phyloP scores from a whole-genome alignment of 805 yeast genomes.

The Ogataea trehaloabstinens region DNA sequence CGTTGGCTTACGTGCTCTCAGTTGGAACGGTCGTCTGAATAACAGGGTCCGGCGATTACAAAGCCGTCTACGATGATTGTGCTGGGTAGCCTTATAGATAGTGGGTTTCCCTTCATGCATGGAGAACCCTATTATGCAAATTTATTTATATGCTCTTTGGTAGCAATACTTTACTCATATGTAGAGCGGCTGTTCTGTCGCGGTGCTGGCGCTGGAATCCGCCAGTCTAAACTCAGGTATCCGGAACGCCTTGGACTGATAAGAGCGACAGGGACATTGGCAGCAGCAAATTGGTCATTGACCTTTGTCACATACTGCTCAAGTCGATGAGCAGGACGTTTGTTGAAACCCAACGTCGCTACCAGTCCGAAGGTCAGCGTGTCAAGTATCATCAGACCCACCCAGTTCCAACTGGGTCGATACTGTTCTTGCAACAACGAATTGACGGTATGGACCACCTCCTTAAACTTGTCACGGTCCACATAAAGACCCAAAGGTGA shows the following conservation, averaged over 20 bases:
- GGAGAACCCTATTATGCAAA: too few relatives aligned
- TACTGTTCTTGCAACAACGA: conserved; percentile 37
- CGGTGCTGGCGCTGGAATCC: conserved; percentile 42
- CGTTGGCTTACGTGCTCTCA: conserved; percentile 31
- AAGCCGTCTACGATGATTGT: conserved; percentile 20
- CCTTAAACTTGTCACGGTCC: conserved; percentile 35
- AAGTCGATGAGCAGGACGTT: conserved; percentile 35
- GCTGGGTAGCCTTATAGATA: too few relatives aligned
- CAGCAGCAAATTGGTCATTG: conserved; percentile 27
- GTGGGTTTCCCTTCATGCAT: too few relatives aligned
- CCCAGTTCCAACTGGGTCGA: conserved; percentile 36
- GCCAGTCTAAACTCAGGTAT: conserved; percentile 56
- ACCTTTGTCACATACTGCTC: conserved; percentile 40
- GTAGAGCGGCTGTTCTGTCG: background rate
- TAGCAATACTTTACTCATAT: too few relatives aligned
- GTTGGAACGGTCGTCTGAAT: conserved; percentile 35
- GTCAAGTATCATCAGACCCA: conserved; percentile 40
- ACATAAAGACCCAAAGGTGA: conserved; percentile 48
- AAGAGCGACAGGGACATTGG: conserved; percentile 33
- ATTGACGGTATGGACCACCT: conserved; percentile 47
- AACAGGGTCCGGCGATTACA: conserved; percentile 31
- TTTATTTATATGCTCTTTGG: too few relatives aligned
- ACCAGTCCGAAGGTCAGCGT: conserved; percentile 41
- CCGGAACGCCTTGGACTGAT: conserved; percentile 54
- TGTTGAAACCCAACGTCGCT: conserved; percentile 30